Evolutionary conservation across 2,329 filamentous ascomycete genomes (phyloP).

Genomic region (Spiromastix sp.): DNA sequence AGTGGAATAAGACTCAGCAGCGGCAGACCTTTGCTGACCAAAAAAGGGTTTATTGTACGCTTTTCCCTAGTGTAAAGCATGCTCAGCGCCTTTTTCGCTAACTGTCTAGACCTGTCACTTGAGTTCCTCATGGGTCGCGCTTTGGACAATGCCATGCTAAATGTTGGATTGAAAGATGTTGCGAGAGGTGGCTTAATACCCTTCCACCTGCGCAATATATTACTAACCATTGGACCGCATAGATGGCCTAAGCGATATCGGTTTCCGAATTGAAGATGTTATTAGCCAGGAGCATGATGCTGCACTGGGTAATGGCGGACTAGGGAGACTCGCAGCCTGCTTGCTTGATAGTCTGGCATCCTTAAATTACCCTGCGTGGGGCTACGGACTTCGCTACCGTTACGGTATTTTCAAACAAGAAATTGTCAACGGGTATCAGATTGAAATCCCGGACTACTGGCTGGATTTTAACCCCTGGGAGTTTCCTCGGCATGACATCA

Average conservation of each 20-base stretch:
- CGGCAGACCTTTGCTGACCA: constrained; percentile 80
- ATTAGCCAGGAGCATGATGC: constrained; percentile 93
- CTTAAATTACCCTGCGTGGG: constrained; percentile 93
- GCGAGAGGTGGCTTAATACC: constrained; percentile 56
- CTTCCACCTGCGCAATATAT: neutral
- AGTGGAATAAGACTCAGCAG: constrained; percentile 98
- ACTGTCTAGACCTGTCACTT: constrained; percentile 62
- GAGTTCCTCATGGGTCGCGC: constrained; percentile 97
- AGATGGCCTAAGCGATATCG: constrained; percentile 75
- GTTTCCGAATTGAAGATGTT: constrained; percentile 94
- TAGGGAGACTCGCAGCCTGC: constrained; percentile 89
- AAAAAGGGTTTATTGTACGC: constrained; percentile 82
- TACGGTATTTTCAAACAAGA: constrained; percentile 99
- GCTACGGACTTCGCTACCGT: constrained; percentile 88
- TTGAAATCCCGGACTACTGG: constrained; percentile 98
- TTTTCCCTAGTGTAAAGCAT: neutral
- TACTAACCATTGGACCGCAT: constrained; percentile 11
- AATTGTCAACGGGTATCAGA: constrained; percentile 94
- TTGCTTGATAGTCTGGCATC: constrained; percentile 94
- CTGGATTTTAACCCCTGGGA: constrained; percentile 99
- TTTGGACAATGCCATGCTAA: constrained; percentile 97
- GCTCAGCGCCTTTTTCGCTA: constrained; percentile 2
- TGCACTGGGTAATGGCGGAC: constrained; percentile 87
- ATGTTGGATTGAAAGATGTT: constrained; percentile 76
- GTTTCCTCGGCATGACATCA: constrained; percentile 90